Conservation (phyloP, 805 yeast species). For the Schizosaccharomyces osmophilus region DNA sequence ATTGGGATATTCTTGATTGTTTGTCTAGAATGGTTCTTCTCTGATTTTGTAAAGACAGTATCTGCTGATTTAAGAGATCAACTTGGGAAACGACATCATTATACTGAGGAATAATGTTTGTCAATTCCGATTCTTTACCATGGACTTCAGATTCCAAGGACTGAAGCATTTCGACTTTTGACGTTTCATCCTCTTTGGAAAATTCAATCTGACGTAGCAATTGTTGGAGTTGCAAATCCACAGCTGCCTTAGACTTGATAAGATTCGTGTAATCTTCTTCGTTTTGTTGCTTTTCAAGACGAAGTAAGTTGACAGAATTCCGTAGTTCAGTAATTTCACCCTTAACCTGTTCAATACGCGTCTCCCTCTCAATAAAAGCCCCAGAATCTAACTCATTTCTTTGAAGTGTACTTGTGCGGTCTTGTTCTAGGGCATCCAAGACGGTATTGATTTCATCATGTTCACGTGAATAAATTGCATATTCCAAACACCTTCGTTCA, state of each 20-base stretch:
- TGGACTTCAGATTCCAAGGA: conserved; percentile 4
- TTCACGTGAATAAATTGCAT: conserved; percentile 55
- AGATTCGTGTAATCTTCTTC: conserved; percentile 21
- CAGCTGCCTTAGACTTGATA: conserved; percentile 18
- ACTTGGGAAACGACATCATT: conserved; percentile 5
- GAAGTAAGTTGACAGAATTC: conserved; percentile 25
- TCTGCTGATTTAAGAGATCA: conserved; percentile 5
- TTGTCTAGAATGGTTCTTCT: conserved; percentile 31
- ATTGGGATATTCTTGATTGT: conserved; percentile 42
- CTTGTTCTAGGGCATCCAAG: conserved; percentile 35
- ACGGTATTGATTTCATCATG: conserved; percentile 32
- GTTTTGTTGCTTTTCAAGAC: conserved; percentile 32
- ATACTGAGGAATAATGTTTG: conserved; percentile 4
- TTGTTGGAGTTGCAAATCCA: conserved; percentile 14
- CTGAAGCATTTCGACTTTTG: conserved; percentile 2
- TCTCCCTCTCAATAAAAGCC: conserved; percentile 38
- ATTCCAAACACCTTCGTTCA: conserved; percentile 46
- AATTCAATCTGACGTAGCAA: conserved; percentile 10
- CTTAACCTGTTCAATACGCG: conserved; percentile 7
- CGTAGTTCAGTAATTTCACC: conserved; percentile 22
- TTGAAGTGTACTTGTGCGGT: conserved; percentile 26
- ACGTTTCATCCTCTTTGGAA: conserved; percentile 5
- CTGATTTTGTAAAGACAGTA: conserved; percentile 6
- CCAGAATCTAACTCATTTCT: conserved; percentile 30
- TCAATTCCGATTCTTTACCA: conserved; percentile 4